phyloP scores from a whole-genome alignment of 2,329 filamentous ascomycete species.

The Pseudovirgaria hyperparasitica region DNA sequence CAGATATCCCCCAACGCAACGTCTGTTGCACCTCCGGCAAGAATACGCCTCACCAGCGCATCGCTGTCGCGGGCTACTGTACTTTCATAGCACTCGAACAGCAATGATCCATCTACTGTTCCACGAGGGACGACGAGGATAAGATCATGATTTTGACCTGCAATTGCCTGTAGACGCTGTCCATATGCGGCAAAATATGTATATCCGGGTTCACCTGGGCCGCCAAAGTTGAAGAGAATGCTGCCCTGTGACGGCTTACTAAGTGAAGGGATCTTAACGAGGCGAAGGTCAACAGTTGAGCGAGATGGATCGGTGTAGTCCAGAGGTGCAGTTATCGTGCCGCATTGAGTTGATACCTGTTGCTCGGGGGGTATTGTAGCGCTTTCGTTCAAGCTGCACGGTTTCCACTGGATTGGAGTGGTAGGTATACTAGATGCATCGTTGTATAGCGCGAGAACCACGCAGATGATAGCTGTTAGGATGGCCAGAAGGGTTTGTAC shows the following conservation, averaged over 20 bases:
- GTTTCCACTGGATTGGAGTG: no score
- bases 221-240: constrained; percentile 13
- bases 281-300: constrained; percentile 5
- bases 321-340: no score
- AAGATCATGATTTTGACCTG: constrained; percentile 9
- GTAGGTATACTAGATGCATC: no score
- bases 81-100: constrained; percentile 7
- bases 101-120: constrained; percentile 5
- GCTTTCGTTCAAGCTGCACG: no score
- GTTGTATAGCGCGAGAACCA: no score
- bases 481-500: no score
- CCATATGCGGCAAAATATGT: constrained; percentile 3
- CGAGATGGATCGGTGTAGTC: no score
- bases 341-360: no score
- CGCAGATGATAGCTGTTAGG: no score
- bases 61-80: not conserved
- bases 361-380: no score
- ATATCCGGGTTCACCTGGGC: constrained; percentile 8
- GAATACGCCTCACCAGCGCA: not conserved
- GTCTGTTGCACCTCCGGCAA: constrained; percentile 5
- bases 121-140: constrained; percentile 4
- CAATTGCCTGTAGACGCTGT: constrained; percentile 3
- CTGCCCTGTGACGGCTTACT: constrained; percentile 9
- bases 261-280: constrained; percentile 8
- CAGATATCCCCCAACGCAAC: constrained; percentile 7